Evolutionary conservation across 441 rosid species (phyloP).

Genomic region (Pelargonium cotyledonis): DNA sequence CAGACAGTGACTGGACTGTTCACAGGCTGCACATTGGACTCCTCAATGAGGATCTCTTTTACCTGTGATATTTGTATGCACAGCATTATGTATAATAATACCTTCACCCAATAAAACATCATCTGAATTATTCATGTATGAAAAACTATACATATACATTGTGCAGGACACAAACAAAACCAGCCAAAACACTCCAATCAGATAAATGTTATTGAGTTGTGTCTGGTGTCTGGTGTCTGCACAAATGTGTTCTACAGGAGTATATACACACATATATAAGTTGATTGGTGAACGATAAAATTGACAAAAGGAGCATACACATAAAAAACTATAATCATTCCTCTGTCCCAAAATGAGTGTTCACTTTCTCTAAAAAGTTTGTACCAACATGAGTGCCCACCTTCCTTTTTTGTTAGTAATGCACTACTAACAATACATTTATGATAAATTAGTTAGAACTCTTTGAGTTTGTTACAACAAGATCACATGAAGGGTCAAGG

Average conservation of each 20-base stretch:
- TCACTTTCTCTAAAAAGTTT: too few relatives aligned
- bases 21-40: slow-evolving; percentile 96
- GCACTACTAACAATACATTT: too few relatives aligned
- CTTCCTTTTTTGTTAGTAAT: too few relatives aligned
- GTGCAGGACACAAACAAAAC: background rate
- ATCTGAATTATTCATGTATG: background rate
- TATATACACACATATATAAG: background rate
- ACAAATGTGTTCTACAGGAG: background rate
- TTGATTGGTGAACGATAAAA: too few relatives aligned
- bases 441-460: too few relatives aligned
- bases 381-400: too few relatives aligned
- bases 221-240: background rate
- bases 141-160: background rate
- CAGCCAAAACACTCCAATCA: background rate
- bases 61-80: slow-evolving; percentile 43
- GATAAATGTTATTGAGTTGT: background rate
- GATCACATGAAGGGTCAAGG: too few relatives aligned
- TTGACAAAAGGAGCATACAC: background rate
- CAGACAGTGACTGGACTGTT: slow-evolving; percentile 99
- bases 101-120: background rate
- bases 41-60: slow-evolving; percentile 95
- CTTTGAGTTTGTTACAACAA: too few relatives aligned
- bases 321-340: background rate
- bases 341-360: too few relatives aligned
- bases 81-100: background rate